These are phyloP conservation scores for Scortechinia acanthostroma DNA, from an alignment of 2,329 filamentous ascomycete genomes.

Conservation along the genomic window DNA sequence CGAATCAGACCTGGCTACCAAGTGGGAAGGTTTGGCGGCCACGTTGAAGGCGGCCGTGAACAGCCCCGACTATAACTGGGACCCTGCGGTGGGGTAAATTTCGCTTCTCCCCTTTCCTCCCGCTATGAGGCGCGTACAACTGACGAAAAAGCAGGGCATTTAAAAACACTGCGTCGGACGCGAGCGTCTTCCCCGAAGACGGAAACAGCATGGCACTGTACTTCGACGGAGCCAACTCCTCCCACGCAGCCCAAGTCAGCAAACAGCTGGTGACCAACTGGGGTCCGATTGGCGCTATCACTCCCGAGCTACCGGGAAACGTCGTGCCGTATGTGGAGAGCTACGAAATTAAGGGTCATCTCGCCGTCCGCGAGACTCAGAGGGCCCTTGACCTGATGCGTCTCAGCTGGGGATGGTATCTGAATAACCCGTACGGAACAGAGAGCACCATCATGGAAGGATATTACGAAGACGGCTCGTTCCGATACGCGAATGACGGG, in stretches of 20 bases:
- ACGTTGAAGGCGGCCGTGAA: neutral
- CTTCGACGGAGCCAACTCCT: neutral
- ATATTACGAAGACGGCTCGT: neutral
- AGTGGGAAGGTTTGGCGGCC: neutral
- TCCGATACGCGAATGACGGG: neutral
- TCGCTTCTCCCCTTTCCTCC: too few species aligned
- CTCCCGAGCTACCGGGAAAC: neutral
- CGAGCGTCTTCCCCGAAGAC: neutral
- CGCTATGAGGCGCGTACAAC: neutral
- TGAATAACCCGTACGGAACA: neutral
- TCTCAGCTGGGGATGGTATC: neutral
- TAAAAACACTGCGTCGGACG: neutral
- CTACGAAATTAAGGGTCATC: constrained; percentile 1
- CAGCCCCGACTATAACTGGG: neutral
- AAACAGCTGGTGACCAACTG: neutral
- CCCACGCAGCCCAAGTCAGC: neutral
- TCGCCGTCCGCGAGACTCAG: neutral
- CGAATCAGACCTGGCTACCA: neutral
- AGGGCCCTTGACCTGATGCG: neutral
- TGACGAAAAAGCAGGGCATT: neutral
- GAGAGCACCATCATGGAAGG: neutral
- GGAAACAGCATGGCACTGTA: neutral
- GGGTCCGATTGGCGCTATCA: neutral
- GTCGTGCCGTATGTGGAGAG: neutral
- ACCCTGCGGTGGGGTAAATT: neutral